Percentiles rank a stretch among this genome's conserved stretches.
Conservation (phyloP, 2,329 filamentous ascomycete species). For the Onygenales sp. region DNA sequence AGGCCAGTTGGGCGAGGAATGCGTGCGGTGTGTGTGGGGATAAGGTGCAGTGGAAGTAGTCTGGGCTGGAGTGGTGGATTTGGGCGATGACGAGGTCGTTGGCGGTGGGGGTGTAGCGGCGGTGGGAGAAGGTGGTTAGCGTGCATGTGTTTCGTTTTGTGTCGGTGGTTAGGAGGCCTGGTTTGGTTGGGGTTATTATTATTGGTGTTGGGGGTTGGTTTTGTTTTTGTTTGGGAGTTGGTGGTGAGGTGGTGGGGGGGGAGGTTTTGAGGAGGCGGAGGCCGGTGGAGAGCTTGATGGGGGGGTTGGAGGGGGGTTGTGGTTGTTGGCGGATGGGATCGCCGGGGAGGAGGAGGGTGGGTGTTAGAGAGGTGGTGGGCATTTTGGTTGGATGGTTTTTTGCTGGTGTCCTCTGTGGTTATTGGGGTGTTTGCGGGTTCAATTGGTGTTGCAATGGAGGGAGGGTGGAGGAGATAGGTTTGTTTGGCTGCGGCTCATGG, state of each 20-base stretch:
- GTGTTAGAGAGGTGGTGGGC: conserved; percentile 25
- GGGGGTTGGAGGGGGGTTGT: conserved; percentile 47
- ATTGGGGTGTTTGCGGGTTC: neutral
- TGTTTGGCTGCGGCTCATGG: neutral
- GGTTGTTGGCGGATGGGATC: conserved; percentile 61
- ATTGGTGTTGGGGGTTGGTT: conserved; percentile 31
- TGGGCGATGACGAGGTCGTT: conserved; percentile 85
- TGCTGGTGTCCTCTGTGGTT: neutral
- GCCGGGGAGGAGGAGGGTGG: conserved; percentile 70
- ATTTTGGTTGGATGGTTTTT: neutral
- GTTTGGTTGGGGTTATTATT: conserved; percentile 39
- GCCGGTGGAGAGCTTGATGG: conserved; percentile 74
- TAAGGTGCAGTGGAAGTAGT: conserved; percentile 71
- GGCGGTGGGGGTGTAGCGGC: conserved; percentile 66
- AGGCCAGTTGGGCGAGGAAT: conserved; percentile 76
- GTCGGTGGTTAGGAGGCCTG: conserved; percentile 29
- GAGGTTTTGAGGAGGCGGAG: conserved; percentile 62
- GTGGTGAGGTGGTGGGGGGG: conserved; percentile 50
- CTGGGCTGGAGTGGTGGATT: conserved; percentile 63
- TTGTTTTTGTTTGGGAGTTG: too few species aligned
- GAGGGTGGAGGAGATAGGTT: neutral
- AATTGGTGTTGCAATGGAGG: neutral
- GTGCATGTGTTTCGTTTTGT: conserved; percentile 29
- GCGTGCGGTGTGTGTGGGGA: conserved; percentile 55
- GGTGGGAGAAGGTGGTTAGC: conserved; percentile 27